phyloP scores from a whole-genome alignment of 2,329 filamentous ascomycete genomes.

The Sporothrix humicola region DNA sequence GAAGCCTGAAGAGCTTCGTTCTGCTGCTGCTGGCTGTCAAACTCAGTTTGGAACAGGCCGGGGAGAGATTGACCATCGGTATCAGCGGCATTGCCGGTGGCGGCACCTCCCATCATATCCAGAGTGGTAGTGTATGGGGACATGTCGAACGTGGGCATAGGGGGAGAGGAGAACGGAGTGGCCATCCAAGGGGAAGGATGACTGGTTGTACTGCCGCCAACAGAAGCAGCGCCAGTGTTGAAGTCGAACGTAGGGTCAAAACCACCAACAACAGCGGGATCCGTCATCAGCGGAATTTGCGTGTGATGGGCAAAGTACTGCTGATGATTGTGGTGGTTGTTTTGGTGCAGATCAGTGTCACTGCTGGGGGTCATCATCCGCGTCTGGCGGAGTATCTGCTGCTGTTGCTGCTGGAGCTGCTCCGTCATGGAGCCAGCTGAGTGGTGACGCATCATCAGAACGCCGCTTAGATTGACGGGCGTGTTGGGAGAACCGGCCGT shows the following conservation, averaged over 20 bases:
- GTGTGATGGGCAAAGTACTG: neutral
- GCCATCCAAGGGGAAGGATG: constrained; percentile 23
- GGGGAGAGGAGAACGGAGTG: constrained; percentile 27
- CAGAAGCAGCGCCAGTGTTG: neutral
- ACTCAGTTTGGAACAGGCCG: constrained; percentile 18
- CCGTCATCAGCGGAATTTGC: neutral
- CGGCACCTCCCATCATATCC: neutral
- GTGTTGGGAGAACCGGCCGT: neutral
- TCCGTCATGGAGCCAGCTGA: constrained; percentile 35
- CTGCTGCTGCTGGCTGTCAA: constrained; percentile 7
- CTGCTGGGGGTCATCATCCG: constrained; percentile 61
- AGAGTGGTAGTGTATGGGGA: constrained; percentile 1
- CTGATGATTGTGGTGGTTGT: neutral
- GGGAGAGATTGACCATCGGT: neutral
- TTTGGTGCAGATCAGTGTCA: constrained; percentile 52
- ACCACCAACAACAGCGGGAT: constrained; percentile 39
- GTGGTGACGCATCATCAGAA: constrained; percentile 28
- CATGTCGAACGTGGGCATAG: constrained; percentile 21
- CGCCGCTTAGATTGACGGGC: neutral
- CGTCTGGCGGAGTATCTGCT: constrained; percentile 34
- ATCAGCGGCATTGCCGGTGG: neutral
- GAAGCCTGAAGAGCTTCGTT: neutral
- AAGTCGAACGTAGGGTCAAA: constrained; percentile 40
- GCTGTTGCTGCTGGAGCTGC: constrained; percentile 40
- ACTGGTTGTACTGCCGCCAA: neutral